Percentiles rank a stretch among this genome's conserved stretches.
Conservation (phyloP, 2,329 filamentous ascomycete genomes). For the Nectriaceae sp. region DNA sequence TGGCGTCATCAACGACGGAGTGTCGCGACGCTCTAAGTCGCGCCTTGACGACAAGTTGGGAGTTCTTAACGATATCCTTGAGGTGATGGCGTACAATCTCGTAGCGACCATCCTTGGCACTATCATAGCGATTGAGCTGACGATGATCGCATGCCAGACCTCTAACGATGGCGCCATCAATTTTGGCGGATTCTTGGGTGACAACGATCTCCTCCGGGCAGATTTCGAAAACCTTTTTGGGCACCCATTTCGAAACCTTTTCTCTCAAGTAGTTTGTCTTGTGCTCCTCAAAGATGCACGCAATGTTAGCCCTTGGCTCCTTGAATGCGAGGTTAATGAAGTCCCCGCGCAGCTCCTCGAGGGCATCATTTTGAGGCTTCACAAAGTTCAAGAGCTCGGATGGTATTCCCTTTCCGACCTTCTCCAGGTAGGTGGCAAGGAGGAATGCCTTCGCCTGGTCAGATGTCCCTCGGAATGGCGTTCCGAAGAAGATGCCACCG, state of each 20-base stretch:
- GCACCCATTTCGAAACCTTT: too few relatives aligned
- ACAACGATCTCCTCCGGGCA: constrained; percentile 38
- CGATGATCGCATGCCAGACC: constrained; percentile 41
- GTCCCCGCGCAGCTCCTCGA: constrained; percentile 40
- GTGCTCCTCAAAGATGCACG: constrained; percentile 43
- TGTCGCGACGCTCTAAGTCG: constrained; percentile 39
- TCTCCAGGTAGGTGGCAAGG: too few relatives aligned
- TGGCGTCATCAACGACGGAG: constrained; percentile 35
- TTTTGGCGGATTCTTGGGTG: constrained; percentile 40
- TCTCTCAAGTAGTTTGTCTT: too few relatives aligned
- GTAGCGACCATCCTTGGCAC: constrained; percentile 40
- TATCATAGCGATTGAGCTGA: constrained; percentile 44
- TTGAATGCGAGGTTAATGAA: constrained; percentile 40
- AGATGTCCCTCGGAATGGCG: constrained; percentile 42
- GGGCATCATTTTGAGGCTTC: constrained; percentile 40
- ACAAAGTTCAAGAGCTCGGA: constrained; percentile 43
- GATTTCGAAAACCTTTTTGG: constrained; percentile 22
- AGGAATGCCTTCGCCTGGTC: too few relatives aligned
- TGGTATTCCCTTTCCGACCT: too few relatives aligned
- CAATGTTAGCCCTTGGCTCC: constrained; percentile 37
- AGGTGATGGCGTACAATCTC: constrained; percentile 39
- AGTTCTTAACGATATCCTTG: constrained; percentile 39
- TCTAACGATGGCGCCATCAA: constrained; percentile 35
- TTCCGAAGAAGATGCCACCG: constrained; percentile 42
- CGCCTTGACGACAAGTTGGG: constrained; percentile 36